Base-by-base conservation (phyloP, 179 eudicot species). In the Vitellaria paradoxa region DNA sequence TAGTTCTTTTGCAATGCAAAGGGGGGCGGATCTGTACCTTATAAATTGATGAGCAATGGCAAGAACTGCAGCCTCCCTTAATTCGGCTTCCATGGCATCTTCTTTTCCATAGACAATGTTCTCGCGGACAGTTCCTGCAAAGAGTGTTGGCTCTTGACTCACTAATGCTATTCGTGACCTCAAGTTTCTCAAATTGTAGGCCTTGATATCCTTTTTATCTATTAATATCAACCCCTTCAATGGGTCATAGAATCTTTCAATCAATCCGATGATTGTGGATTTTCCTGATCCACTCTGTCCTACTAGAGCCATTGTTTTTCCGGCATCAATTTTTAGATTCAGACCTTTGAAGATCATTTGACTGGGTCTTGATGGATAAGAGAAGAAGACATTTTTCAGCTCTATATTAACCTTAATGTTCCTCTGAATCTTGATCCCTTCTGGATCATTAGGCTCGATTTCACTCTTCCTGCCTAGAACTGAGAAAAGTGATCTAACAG, bases 121-220 rank as follows among this genome's bases (percentile, higher is more conserved):
- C 17, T 84, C 76, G 23, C 60, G 76, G 24, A 84, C 79, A 2
- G 82, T 84, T 64, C 87, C 87, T 3, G 77, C 84, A 59, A 81
- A 84, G 67, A 84, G 84, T 24, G 87, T 80, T 23, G 87, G 87
- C 37, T 84, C 87, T 70, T 81, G 87, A 74, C 85, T 85, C 45
- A 85, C 87, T 46, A 85, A 73, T 74, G 85, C 87, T 13, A 85
- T 81, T 20, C 73, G 83, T 21, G 79, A 79, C 72, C 87, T 81
- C 79, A 84, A 68, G 24, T 61, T 55, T 77, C 82, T 79, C 75
- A 84, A 73, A 26, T 81, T 79, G 37, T 84, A 81, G 47, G 68
- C 73, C 63, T 79, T 84, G 71, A 84, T 76, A 59, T 85, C 81
- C 9, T 46, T 30, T 37, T 60, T 79, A 14, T 82, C 87, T 17